Conservation (phyloP, 129 eudicot genomes). For the Flaveria robusta region DNA sequence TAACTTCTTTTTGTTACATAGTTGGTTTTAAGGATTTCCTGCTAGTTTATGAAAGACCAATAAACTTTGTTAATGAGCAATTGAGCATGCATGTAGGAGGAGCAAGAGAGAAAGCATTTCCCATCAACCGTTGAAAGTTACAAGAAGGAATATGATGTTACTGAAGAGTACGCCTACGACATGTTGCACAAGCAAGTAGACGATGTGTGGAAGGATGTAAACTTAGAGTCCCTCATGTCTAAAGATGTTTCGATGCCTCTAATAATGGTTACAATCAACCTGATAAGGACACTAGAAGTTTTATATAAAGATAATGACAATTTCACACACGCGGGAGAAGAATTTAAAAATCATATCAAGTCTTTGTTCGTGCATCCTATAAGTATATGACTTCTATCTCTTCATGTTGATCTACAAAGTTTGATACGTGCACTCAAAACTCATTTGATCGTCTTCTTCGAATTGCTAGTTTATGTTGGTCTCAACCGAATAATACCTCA, state of each 20-base stretch:
- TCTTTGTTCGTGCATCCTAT: neutral
- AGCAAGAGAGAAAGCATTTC: constrained; percentile 9
- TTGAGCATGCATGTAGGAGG: neutral
- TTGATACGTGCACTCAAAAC: neutral
- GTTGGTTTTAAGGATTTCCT: too few species aligned
- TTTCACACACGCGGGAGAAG: constrained; percentile 4
- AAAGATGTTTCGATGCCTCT: neutral
- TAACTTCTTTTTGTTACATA: too few species aligned
- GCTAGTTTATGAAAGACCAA: neutral
- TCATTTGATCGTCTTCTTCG: neutral
- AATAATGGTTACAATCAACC: neutral
- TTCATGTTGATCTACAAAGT: neutral
- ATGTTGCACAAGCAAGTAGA: neutral
- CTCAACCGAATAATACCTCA: neutral
- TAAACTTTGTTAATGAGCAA: neutral
- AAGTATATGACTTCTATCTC: neutral
- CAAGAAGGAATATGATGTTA: constrained; percentile 1
- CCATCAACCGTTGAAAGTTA: constrained; percentile 3
- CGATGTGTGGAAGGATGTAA: constrained; percentile 14
- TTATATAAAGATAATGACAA: neutral
- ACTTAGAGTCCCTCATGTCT: neutral
- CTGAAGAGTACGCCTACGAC: neutral
- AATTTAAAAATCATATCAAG: neutral
- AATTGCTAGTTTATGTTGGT: neutral
- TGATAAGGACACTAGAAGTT: neutral